Evolutionary conservation across 345 rosid species (phyloP).

Genomic region (Trapa incisa): DNA sequence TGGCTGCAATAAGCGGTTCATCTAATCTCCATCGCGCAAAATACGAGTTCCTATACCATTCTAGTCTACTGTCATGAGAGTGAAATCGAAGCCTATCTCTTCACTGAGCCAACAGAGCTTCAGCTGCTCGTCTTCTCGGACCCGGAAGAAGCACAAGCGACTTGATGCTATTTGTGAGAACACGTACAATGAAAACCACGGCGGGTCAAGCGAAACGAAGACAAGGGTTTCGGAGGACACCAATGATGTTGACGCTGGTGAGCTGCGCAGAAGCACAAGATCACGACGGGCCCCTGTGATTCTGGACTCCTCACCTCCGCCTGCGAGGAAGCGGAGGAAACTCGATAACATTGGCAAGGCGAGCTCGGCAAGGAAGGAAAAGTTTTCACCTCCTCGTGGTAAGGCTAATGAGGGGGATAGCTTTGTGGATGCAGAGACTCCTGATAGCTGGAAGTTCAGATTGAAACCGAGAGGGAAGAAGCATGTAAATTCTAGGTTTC

Average conservation of each 20-base stretch:
- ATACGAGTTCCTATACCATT: background rate
- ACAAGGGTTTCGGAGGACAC: slow-evolving; percentile 16
- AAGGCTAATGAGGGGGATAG: slow-evolving; percentile 25
- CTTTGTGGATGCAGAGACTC: slow-evolving; percentile 15
- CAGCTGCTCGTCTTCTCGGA: slow-evolving; percentile 37
- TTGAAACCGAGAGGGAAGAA: slow-evolving; percentile 42
- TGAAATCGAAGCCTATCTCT: slow-evolving; percentile 35
- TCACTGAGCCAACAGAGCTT: slow-evolving; percentile 22
- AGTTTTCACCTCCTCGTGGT: background rate
- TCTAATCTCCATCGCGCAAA: background rate
- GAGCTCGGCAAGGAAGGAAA: slow-evolving; percentile 11
- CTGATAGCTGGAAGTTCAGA: slow-evolving; percentile 56
- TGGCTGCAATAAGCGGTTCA: background rate
- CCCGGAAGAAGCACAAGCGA: slow-evolving; percentile 69
- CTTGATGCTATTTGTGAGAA: slow-evolving; percentile 77
- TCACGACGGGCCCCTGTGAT: slow-evolving; percentile 51
- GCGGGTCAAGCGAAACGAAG: slow-evolving; percentile 24
- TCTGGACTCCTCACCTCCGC: slow-evolving; percentile 75
- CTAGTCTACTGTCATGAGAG: slow-evolving; percentile 36
- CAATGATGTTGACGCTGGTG: slow-evolving; percentile 18
- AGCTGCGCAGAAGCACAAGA: slow-evolving; percentile 69
- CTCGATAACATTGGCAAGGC: slow-evolving; percentile 16
- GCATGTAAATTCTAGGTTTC: slow-evolving; percentile 13
- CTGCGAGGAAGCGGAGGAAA: slow-evolving; percentile 45
- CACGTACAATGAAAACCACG: slow-evolving; percentile 55